phyloP scores from a whole-genome alignment of 495 filamentous ascomycete species.

The Xylaria curta region DNA sequence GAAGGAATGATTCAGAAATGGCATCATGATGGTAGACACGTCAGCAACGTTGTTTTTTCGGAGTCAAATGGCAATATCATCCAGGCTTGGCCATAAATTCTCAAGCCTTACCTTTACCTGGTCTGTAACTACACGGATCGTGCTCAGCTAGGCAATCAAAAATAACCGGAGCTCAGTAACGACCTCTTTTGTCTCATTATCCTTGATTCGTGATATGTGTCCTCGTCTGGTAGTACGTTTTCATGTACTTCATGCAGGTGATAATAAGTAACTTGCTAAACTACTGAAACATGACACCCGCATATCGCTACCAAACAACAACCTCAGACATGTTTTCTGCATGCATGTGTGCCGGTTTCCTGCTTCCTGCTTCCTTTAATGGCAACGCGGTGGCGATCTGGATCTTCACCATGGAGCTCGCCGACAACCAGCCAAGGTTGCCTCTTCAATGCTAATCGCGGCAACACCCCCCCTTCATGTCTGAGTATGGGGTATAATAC shows the following conservation, averaged over 20 bases:
- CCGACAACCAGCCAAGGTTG: not conserved
- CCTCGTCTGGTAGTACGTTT: not conserved
- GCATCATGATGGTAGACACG: conserved; percentile 34
- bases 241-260: not conserved
- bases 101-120: conserved; percentile 21
- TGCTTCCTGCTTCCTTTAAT: not conserved
- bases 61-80: conserved; percentile 40
- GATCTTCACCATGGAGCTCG: not conserved
- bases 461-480: not conserved
- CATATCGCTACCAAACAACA: not conserved
- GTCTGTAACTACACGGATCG: conserved; percentile 37
- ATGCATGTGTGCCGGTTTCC: not conserved
- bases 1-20: conserved; percentile 32
- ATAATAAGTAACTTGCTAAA: not conserved
- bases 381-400: not conserved
- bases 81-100: conserved; percentile 33
- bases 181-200: not conserved
- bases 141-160: conserved; percentile 34
- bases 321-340: not conserved
- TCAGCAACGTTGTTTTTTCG: conserved; percentile 37
- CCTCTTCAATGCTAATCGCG: not conserved
- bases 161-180: conserved; percentile 27
- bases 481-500: not conserved
- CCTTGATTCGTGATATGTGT: not conserved
- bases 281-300: not conserved